Evolutionary conservation across 768 basidiomycete genomes (phyloP), one percentile per base, ranked within the genome.

Genomic region (Mycena amicta): DNA sequence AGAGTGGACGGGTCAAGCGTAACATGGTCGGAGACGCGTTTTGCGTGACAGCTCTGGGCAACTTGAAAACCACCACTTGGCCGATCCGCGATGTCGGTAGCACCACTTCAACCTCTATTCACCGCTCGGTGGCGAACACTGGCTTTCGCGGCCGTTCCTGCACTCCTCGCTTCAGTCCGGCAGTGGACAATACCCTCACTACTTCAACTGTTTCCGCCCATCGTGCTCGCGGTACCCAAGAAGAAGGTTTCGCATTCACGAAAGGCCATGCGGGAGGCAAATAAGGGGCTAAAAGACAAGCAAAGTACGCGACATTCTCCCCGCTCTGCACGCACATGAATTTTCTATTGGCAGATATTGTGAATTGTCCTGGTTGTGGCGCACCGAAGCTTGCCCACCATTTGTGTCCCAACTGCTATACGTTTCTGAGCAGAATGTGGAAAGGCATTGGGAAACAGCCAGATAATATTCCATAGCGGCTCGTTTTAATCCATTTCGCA

Each of bases 281-380:
- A 95, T 74, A 98, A 98, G 73, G 94, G 95, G 1, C 75, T 97
- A 67, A 93, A 95, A 72, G 95, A 98, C 74, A 95, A 93, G 72
- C 87, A 87, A 59, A 94, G 96, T 94, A 67, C 60, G 86, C 74
- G 1, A 51, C 25, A 25, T 27, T 61, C 23, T 47, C 18, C 50
- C 29, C 41, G 63, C 39, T 59, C 41, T 40, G 22, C 6, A 49
- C 11, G 11, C 13, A 13, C 25, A 12, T 23, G 6, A 26, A 18
- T 49, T 31, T 27, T 40, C 27, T 29, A 51, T 56, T 68, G 31
- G 64, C 59, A 98, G 95, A 95, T 70, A 85, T 98, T 63, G 91
- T 92, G 59, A 84, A 88, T 63, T 98, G 95, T 68, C 86, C 92
- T n/a, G 90, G 84, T 25, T 98, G 95, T 66, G 95, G 95, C 26